phyloP scores from a whole-genome alignment of 768 basidiomycete genomes.

The Strobilomyces echinocephalus region DNA sequence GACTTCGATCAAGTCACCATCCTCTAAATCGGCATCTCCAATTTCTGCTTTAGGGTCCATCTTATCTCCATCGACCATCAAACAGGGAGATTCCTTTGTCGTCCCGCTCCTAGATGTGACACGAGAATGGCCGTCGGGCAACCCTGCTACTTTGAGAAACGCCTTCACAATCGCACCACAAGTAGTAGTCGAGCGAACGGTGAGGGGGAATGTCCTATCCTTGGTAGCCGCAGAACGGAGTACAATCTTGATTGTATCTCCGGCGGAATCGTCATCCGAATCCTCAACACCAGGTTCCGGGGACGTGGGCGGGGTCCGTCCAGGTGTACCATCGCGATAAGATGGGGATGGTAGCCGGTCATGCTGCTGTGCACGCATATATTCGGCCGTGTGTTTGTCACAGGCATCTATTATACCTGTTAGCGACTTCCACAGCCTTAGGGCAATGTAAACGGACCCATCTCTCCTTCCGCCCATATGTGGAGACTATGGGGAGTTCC shows the following conservation, averaged over 20 bases:
- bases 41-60: slow-evolving; percentile 58
- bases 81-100: slow-evolving; percentile 28
- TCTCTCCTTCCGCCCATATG: slow-evolving; percentile 63
- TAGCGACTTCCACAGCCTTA: slow-evolving; percentile 2
- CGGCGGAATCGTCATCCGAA: slow-evolving; percentile 35
- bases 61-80: slow-evolving; percentile 70
- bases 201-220: slow-evolving; percentile 54
- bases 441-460: slow-evolving; percentile 43
- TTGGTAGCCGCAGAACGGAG: slow-evolving; percentile 52
- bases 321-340: background rate
- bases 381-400: slow-evolving; percentile 57
- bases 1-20: slow-evolving; percentile 77
- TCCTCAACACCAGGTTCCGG: slow-evolving; percentile 26
- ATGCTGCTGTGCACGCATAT: slow-evolving; percentile 44
- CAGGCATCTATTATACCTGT: slow-evolving; percentile 51
- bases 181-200: slow-evolving; percentile 69
- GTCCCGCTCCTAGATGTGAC: slow-evolving; percentile 34
- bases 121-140: slow-evolving; percentile 50
- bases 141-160: slow-evolving; percentile 63
- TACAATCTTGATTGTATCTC: slow-evolving; percentile 59
- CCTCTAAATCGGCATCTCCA: slow-evolving; percentile 66
- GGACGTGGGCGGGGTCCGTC: slow-evolving; percentile 15
- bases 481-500: slow-evolving; percentile 61
- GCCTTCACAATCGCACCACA: slow-evolving; percentile 73
- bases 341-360: slow-evolving; percentile 24